Conservation (phyloP, 2,329 filamentous ascomycete genomes). For the Colletotrichum incanum region DNA sequence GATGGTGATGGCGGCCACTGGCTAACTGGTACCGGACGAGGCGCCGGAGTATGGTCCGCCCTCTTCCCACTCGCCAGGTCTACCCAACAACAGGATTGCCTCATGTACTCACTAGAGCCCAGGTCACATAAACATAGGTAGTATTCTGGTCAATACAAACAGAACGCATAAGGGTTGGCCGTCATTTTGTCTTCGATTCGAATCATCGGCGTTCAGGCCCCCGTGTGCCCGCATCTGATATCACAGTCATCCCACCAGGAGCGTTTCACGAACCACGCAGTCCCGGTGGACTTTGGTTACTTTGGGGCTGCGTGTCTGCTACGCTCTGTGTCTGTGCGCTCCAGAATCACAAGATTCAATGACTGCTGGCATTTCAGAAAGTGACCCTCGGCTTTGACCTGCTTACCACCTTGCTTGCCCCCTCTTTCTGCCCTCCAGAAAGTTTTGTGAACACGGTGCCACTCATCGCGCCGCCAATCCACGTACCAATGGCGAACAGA, state of each 20-base stretch:
- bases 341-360: neutral
- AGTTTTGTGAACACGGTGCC: neutral
- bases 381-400: neutral
- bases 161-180: slow-evolving; percentile 4
- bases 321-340: neutral
- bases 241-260: slow-evolving; percentile 18
- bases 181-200: slow-evolving; percentile 23
- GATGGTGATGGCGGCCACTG: neutral
- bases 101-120: neutral
- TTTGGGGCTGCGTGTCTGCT: neutral
- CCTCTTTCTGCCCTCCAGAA: neutral
- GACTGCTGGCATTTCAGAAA: neutral
- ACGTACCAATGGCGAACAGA: neutral
- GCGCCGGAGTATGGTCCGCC: slow-evolving; percentile 2
- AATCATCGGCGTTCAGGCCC: neutral
- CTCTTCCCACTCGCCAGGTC: neutral
- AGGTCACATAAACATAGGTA: neutral
- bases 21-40: neutral
- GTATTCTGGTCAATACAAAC: neutral
- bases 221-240: slow-evolving; percentile 16
- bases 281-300: neutral
- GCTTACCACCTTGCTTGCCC: neutral
- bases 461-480: neutral
- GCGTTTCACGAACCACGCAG: slow-evolving; percentile 26
- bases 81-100: neutral